Conservation (phyloP, 805 yeast species). For the Candida multigemmis region DNA sequence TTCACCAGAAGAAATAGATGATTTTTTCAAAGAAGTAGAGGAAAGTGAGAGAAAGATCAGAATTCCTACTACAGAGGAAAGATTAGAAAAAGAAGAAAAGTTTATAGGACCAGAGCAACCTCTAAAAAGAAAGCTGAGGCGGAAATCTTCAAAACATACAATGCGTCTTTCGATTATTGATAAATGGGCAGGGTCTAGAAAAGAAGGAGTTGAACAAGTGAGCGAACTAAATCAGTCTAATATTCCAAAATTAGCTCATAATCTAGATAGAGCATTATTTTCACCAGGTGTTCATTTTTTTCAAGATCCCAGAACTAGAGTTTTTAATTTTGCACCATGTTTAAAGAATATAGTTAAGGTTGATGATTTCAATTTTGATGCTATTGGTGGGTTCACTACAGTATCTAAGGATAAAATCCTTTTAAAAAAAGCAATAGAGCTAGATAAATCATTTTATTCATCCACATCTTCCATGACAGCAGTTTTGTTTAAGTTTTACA, state of each 20-base stretch:
- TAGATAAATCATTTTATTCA: constrained; percentile 43
- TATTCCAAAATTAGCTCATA: constrained; percentile 56
- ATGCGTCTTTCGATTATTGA: no score
- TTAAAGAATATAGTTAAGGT: constrained; percentile 53
- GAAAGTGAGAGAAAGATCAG: no score
- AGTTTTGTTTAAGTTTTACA: constrained; percentile 65
- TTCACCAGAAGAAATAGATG: no score
- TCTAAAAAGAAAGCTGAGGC: no score
- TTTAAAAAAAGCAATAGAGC: constrained; percentile 33
- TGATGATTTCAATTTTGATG: constrained; percentile 56
- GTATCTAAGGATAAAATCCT: constrained; percentile 59
- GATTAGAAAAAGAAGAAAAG: no score
- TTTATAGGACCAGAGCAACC: no score
- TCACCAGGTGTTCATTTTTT: constrained; percentile 76
- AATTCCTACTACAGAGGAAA: no score
- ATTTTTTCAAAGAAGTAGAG: no score
- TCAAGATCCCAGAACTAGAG: constrained; percentile 69
- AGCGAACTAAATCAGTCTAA: constrained; percentile 10
- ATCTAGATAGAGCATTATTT: constrained; percentile 62
- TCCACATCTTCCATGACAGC: constrained; percentile 89
- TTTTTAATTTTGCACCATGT: constrained; percentile 57
- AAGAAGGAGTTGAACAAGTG: constrained; percentile 6
- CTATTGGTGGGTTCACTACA: constrained; percentile 48
- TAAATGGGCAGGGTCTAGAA: no score
- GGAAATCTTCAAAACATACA: no score